These are phyloP conservation scores for Achaetomiella virescens DNA, from an alignment of 495 filamentous ascomycete species.

Conservation along the genomic window DNA sequence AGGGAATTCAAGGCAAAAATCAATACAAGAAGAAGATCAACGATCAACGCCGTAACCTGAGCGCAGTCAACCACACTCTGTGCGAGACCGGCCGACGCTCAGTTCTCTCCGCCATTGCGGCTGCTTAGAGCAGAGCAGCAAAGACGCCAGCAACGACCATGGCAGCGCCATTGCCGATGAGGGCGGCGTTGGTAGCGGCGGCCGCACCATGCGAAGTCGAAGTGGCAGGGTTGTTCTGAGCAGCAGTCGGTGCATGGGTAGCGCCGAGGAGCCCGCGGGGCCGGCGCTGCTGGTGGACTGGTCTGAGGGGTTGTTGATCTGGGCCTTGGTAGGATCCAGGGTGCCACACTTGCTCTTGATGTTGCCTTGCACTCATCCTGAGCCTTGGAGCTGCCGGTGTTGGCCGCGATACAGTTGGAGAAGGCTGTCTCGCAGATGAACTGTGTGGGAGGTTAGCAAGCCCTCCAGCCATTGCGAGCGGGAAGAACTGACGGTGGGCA, in stretches of 20 bases:
- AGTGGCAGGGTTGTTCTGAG: conserved; percentile 6
- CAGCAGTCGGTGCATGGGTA: conserved; percentile 2
- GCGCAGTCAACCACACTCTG: not conserved
- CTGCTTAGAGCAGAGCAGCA: conserved; percentile 28
- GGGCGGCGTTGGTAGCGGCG: conserved; percentile 20
- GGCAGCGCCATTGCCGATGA: conserved; percentile 27
- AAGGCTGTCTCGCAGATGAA: conserved; percentile 31
- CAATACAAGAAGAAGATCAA: conserved; percentile 30
- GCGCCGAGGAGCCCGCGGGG: not conserved
- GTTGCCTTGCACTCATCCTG: conserved; percentile 31
- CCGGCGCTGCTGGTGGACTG: conserved; percentile 5
- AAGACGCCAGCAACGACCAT: conserved; percentile 31
- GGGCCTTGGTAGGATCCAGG: conserved; percentile 26
- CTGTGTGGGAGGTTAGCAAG: conserved; percentile 9
- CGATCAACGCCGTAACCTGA: conserved; percentile 15
- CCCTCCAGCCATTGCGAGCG: not conserved
- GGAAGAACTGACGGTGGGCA: conserved; percentile 27
- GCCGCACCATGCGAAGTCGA: conserved; percentile 12
- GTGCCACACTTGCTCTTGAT: conserved; percentile 33
- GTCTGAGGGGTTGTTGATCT: not conserved
- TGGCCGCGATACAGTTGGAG: conserved; percentile 24
- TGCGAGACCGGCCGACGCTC: not conserved
- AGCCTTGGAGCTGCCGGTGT: conserved; percentile 17
- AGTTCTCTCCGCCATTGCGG: not conserved
- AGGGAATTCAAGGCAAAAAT: conserved; percentile 19